Conservation (phyloP, 495 filamentous ascomycete species). For the Stereocaulon alpinum region DNA sequence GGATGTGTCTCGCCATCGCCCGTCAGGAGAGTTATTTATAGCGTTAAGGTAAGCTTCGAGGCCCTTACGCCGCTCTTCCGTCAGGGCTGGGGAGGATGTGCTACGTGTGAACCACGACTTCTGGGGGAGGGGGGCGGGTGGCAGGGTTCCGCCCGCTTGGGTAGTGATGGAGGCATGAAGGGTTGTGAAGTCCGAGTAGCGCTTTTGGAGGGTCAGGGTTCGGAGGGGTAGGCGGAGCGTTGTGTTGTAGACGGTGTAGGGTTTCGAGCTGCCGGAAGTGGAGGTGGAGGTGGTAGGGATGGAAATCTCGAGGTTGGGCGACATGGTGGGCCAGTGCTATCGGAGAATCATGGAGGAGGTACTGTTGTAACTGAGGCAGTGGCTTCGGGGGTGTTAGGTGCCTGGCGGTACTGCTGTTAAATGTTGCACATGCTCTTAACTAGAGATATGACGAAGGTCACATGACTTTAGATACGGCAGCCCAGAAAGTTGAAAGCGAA, state of each 20-base stretch:
- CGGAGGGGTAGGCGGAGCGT: slow-evolving; percentile 77
- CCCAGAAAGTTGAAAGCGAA: slow-evolving; percentile 1
- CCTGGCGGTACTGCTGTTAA: background rate
- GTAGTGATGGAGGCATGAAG: slow-evolving; percentile 61
- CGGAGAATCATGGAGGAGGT: background rate
- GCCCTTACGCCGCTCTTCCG: slow-evolving; percentile 63
- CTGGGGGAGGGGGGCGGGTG: slow-evolving; percentile 57
- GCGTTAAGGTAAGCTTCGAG: slow-evolving; percentile 75
- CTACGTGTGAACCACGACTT: slow-evolving; percentile 87
- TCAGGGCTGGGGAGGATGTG: slow-evolving; percentile 60
- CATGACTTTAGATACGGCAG: background rate
- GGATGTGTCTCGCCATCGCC: slow-evolving; percentile 73
- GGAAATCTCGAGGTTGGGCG: slow-evolving; percentile 65
- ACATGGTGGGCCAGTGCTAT: slow-evolving; percentile 40
- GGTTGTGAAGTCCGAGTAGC: slow-evolving; percentile 82
- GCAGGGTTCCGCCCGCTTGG: slow-evolving; percentile 50
- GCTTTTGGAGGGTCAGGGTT: slow-evolving; percentile 78
- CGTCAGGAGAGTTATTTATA: slow-evolving; percentile 65
- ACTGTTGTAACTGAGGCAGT: background rate
- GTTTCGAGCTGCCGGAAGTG: slow-evolving; percentile 43
- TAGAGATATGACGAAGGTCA: no score
- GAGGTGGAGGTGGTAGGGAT: slow-evolving; percentile 63
- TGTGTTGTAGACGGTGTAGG: slow-evolving; percentile 89
- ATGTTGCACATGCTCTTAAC: background rate
- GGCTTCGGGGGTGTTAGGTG: background rate